Evolutionary conservation across 169 alveolate genomes (phyloP), one percentile per base, ranked within the genome.

Genomic region (Plasmodium berghei): DNA sequence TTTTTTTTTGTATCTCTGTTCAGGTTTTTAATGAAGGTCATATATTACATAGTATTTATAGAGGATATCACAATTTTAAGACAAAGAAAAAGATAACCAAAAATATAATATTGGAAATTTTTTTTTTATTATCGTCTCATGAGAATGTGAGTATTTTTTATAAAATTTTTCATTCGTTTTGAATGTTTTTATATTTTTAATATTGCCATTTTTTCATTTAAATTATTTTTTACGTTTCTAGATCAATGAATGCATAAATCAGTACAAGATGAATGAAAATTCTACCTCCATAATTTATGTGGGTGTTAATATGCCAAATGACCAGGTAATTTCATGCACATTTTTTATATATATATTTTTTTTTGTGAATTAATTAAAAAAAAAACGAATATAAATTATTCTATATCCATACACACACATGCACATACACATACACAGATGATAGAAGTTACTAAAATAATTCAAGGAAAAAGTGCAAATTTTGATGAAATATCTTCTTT

Each of bases 261-360:
- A 77, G 58, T 77, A 77, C 72, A 67, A 77, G 66, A 14, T 77
- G 55, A 67, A 58, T 42, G 54, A 62, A 3, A 54, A 64, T 20
- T 63, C 89, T 14, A 52, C 74, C 14, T 77, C 89, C 9, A 42
- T 77, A 56, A 77, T 77, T 77, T 77, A 77, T 70, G 89, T 77
- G 3, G 89, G 89, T 26, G 46, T 77, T 24, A 77, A 77, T 24
- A 46, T 77, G 63, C 20, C 89, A 5, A 45, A 49, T 16, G 89
- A 77, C 4, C 54, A 64, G 49, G 89, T 77, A 56, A 58, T 40
- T 66, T 5, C 40, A 28, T 28, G 18, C 10, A 10, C 10, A 52
- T 9, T 42, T 12, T 66, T 40, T 18, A 66, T 40, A 4, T 66
- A 34, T 66, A 3, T 66, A 9, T 10, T 2, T 16, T 6, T 64